Conservation (phyloP, 192 early-diverging fungal species). For the Dissophora ornata region DNA sequence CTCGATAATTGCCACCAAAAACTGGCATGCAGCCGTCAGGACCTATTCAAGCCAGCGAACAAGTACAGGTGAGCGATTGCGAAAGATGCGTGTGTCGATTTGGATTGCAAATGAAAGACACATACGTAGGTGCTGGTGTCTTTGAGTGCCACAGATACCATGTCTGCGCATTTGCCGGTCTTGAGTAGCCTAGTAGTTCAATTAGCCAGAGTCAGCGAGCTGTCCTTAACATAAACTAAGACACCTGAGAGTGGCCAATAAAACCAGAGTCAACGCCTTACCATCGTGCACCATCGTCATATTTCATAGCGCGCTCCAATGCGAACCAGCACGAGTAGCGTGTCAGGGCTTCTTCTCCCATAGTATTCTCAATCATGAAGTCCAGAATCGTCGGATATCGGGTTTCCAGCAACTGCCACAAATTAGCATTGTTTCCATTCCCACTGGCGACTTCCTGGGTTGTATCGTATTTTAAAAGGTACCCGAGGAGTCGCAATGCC, state of each 20-base stretch:
- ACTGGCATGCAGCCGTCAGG: conserved; percentile 53
- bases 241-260: too few relatives aligned
- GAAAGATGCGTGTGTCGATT: background rate
- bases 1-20: conserved; percentile 55
- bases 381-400: conserved; percentile 32
- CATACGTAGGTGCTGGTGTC: conserved; percentile 62
- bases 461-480: conserved; percentile 28
- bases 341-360: conserved; percentile 46
- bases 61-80: too few relatives aligned
- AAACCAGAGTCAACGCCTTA: too few relatives aligned
- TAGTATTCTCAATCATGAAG: conserved; percentile 48
- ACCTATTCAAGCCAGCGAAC: too few relatives aligned
- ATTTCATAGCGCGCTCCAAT: conserved; percentile 31
- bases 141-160: conserved; percentile 50
- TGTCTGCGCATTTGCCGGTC: conserved; percentile 36
- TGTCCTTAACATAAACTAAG: too few relatives aligned
- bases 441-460: background rate
- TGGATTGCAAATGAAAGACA: background rate
- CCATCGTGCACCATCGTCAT: conserved; percentile 56
- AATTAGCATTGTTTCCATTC: background rate
- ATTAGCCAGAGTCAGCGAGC: background rate
- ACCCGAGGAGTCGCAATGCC: conserved; percentile 50
- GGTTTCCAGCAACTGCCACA: conserved; percentile 30
- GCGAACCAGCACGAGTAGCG: conserved; percentile 55
- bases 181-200: conserved; percentile 49